These are phyloP conservation scores for Aureobasidium sp. DNA, from an alignment of 2,329 filamentous ascomycete genomes.

Conservation along the genomic window DNA sequence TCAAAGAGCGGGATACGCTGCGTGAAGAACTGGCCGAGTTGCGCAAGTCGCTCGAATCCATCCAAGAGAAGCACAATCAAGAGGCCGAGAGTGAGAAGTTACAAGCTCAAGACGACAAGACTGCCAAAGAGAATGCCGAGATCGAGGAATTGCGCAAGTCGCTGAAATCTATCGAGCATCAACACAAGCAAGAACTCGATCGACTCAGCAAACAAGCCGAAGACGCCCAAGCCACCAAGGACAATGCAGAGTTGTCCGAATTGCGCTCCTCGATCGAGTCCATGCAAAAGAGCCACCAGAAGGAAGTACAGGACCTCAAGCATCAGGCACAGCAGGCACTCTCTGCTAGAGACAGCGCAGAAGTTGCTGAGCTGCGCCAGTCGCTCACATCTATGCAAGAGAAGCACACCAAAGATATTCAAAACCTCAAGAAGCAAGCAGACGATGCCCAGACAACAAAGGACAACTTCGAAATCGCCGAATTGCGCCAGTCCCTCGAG, in stretches of 20 bases:
- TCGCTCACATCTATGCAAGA: constrained; percentile 78
- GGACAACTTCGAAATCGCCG: constrained; percentile 53
- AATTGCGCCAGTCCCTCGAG: constrained; percentile 75
- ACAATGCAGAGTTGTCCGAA: constrained; percentile 63
- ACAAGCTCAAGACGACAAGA: constrained; percentile 26
- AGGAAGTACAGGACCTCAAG: constrained; percentile 36
- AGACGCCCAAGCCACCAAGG: not conserved
- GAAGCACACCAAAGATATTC: constrained; percentile 22
- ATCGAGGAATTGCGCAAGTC: constrained; percentile 76
- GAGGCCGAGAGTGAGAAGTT: constrained; percentile 35
- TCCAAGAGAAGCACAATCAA: constrained; percentile 63
- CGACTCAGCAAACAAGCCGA: constrained; percentile 63
- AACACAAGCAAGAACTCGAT: constrained; percentile 52
- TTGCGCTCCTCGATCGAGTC: constrained; percentile 73
- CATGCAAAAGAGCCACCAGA: constrained; percentile 64
- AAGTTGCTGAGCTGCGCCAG: constrained; percentile 75
- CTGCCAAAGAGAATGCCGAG: constrained; percentile 31
- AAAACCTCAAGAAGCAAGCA: not conserved
- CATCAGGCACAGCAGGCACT: constrained; percentile 26
- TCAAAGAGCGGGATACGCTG: constrained; percentile 71
- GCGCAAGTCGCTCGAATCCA: constrained; percentile 69
- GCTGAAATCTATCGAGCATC: constrained; percentile 73
- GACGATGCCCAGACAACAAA: not conserved
- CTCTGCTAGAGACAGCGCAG: not conserved
- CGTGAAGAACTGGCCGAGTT: constrained; percentile 74